phyloP scores from a whole-genome alignment of 345 rosid species.

The Rhodamnia argentea region DNA sequence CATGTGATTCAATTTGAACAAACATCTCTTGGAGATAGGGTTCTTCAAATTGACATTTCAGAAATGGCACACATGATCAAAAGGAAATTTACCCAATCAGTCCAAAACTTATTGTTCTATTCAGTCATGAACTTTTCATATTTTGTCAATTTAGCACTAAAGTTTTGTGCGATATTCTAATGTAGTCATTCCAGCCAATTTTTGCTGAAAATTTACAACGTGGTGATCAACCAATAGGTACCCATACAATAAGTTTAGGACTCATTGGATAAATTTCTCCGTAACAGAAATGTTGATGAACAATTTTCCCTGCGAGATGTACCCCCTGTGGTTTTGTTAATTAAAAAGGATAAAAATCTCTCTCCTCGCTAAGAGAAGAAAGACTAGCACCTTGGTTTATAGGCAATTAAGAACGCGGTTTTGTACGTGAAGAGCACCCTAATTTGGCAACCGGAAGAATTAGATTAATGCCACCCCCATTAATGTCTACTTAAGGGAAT shows the following conservation, averaged over 20 bases:
- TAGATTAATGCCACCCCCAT: background rate
- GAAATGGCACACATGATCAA: background rate
- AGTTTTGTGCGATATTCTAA: background rate
- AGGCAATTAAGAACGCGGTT: background rate
- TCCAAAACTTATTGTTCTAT: background rate
- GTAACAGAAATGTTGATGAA: background rate
- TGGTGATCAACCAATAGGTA: background rate
- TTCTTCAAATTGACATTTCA: background rate
- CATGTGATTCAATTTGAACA: background rate
- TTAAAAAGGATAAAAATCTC: background rate
- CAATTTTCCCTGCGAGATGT: too few relatives aligned
- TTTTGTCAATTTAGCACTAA: too few relatives aligned
- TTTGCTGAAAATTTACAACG: accelerated
- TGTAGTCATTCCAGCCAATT: background rate
- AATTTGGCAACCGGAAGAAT: background rate
- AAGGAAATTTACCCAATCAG: background rate
- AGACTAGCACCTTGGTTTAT: background rate
- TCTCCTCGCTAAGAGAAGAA: background rate
- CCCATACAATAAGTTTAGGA: background rate
- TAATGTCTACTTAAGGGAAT: background rate
- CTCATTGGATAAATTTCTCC: background rate
- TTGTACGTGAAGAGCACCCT: background rate
- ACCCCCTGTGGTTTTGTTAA: background rate
- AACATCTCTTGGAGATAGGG: background rate
- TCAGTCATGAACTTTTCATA: background rate